Percentiles rank a stretch among this genome's conserved stretches.
Evolutionary conservation across 73 alveolate genomes (phyloP).

Genomic region (Paramecium octaurelia): DNA sequence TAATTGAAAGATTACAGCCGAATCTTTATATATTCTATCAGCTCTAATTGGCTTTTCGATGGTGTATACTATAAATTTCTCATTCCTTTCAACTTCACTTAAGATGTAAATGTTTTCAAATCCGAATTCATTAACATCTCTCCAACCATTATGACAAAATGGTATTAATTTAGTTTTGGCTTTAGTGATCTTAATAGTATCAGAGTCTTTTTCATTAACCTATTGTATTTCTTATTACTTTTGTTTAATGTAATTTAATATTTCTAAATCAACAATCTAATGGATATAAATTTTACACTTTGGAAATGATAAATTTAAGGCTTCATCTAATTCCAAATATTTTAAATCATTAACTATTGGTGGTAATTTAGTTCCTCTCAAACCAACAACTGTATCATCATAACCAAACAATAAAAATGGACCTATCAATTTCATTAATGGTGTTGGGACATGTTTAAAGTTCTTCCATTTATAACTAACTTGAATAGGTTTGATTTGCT

Average conservation of each 20-base stretch:
- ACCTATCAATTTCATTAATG: not conserved
- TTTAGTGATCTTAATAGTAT: not conserved
- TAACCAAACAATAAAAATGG: not conserved
- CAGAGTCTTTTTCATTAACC: not conserved
- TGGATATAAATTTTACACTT: not conserved
- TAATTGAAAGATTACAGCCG: not conserved
- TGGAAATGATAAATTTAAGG: not conserved
- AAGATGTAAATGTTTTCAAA: not conserved
- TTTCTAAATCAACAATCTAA: not conserved
- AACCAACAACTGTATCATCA: not conserved
- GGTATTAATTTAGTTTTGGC: not conserved
- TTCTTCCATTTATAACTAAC: not conserved
- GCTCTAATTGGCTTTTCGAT: not conserved
- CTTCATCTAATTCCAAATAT: not conserved
- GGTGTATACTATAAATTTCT: not conserved
- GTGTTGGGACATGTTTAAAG: not conserved
- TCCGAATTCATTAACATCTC: not conserved
- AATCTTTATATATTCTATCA: not conserved
- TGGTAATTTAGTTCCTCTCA: not conserved
- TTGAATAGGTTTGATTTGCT: not conserved
- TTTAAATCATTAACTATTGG: not conserved
- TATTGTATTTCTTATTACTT: not conserved
- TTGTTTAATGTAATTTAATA: not conserved
- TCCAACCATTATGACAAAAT: constrained; percentile 33
- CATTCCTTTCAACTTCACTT: not conserved